Evolutionary conservation across 2,329 filamentous ascomycete species (phyloP).

Genomic region (Waltergamsia citrina): DNA sequence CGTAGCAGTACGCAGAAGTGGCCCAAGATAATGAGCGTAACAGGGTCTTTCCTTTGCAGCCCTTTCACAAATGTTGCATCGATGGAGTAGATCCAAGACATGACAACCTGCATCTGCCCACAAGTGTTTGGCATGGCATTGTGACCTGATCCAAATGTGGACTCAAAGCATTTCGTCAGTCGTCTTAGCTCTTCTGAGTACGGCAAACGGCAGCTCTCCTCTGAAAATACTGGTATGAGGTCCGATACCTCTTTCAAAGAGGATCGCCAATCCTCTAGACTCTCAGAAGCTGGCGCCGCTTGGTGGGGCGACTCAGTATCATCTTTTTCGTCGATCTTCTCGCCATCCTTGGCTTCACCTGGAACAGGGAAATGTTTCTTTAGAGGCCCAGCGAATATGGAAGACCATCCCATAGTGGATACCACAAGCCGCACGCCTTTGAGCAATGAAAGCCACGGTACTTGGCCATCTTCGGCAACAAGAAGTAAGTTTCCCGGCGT

Average conservation of each 20-base stretch:
- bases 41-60: slow-evolving; percentile 6
- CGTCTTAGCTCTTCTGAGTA: neutral
- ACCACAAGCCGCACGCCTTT: slow-evolving; percentile 10
- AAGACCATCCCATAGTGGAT: slow-evolving; percentile 5
- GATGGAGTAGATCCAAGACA: slow-evolving; percentile 9
- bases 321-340: neutral
- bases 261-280: slow-evolving; percentile 7
- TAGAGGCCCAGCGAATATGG: slow-evolving; percentile 8
- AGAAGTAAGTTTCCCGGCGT: slow-evolving; percentile 9
- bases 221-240: slow-evolving; percentile 5
- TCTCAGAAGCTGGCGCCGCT: neutral
- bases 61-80: slow-evolving; percentile 5
- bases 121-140: slow-evolving; percentile 3
- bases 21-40: slow-evolving; percentile 8
- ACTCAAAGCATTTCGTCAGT: slow-evolving; percentile 6
- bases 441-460: slow-evolving; percentile 10
- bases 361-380: slow-evolving; percentile 1
- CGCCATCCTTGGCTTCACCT: neutral
- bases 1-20: slow-evolving; percentile 9
- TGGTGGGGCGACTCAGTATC: neutral
- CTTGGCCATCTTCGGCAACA: slow-evolving; percentile 8
- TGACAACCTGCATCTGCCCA: slow-evolving; percentile 7
- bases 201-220: slow-evolving; percentile 1
- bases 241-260: slow-evolving; percentile 7
- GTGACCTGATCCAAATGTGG: slow-evolving; percentile 6